Percentiles rank a stretch among this genome's conserved stretches.
These are phyloP conservation scores for Cryptosporidium sp. DNA, from an alignment of 169 alveolate genomes.

Conservation along the genomic window DNA sequence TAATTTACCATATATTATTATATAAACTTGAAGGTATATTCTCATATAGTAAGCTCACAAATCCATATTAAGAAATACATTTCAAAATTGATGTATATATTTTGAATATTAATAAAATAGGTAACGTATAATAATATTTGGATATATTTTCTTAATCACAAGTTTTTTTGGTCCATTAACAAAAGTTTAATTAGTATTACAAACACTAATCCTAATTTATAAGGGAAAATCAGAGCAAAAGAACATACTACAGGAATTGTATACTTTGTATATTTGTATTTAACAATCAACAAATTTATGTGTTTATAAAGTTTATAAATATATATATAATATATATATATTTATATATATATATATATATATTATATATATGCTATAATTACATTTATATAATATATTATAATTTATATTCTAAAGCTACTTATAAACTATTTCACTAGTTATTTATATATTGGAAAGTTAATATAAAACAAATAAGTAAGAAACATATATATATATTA, in stretches of 20 bases:
- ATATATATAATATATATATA: neutral
- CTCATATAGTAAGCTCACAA: neutral
- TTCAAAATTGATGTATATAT: neutral
- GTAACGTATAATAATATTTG: neutral
- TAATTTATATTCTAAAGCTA: neutral
- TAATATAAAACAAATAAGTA: neutral
- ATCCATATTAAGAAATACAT: too few species aligned
- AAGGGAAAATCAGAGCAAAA: neutral
- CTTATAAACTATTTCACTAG: neutral
- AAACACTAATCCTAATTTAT: neutral
- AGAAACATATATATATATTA: neutral
- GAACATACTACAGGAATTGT: neutral
- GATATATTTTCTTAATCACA: neutral
- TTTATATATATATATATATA: neutral
- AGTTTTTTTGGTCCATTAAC: neutral
- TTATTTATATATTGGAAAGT: neutral
- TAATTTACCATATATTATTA: neutral
- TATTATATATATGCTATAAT: neutral
- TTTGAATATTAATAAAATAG: neutral
- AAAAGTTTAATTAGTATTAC: neutral
- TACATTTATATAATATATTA: neutral
- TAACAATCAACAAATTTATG: slow-evolving; percentile 5
- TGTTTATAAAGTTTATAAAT: neutral
- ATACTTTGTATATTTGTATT: neutral
- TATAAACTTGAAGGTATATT: slow-evolving; percentile 3